Evolutionary conservation across 352 stramenopile genomes (phyloP).

Genomic region (Phytophthora hibernalis): DNA sequence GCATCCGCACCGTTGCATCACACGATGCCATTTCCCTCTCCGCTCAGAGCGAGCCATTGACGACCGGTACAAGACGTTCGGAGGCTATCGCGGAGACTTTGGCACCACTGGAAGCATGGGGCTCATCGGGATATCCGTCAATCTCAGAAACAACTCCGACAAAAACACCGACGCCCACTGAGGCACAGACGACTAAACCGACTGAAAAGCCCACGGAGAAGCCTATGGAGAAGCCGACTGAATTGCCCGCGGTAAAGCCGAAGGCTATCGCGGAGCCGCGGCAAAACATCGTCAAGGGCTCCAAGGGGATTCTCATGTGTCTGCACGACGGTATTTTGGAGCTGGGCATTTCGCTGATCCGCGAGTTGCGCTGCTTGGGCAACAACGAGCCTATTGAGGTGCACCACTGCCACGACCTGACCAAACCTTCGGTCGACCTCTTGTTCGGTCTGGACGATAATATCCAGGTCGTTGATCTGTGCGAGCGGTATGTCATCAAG

Average conservation of each 20-base stretch:
- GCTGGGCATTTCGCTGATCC: slow-evolving; percentile 57
- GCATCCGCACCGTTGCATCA: slow-evolving; percentile 12
- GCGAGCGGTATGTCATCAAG: slow-evolving; percentile 34
- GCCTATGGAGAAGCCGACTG: slow-evolving; percentile 19
- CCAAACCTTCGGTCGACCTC: slow-evolving; percentile 37
- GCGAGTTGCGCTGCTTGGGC: slow-evolving; percentile 56
- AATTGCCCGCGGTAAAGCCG: slow-evolving; percentile 25
- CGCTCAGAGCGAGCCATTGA: slow-evolving; percentile 15
- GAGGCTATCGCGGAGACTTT: slow-evolving; percentile 5
- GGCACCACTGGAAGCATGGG: slow-evolving; percentile 17
- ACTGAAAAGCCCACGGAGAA: not conserved
- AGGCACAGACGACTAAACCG: slow-evolving; percentile 1
- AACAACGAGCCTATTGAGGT: slow-evolving; percentile 62
- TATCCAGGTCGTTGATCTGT: slow-evolving; percentile 60
- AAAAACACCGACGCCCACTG: not conserved
- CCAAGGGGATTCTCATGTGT: slow-evolving; percentile 51
- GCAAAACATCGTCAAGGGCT: slow-evolving; percentile 40
- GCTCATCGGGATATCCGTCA: slow-evolving; percentile 5
- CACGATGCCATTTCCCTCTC: slow-evolving; percentile 14
- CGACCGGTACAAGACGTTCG: slow-evolving; percentile 1
- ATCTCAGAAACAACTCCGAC: slow-evolving; percentile 5
- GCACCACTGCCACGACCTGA: slow-evolving; percentile 62
- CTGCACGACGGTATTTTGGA: slow-evolving; percentile 51
- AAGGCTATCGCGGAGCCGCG: slow-evolving; percentile 32
- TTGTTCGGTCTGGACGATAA: slow-evolving; percentile 43